Percentiles rank a stretch among this genome's conserved stretches.
These are phyloP conservation scores for Misopates orontium DNA, from an alignment of 257 asterid genomes.

Conservation along the genomic window DNA sequence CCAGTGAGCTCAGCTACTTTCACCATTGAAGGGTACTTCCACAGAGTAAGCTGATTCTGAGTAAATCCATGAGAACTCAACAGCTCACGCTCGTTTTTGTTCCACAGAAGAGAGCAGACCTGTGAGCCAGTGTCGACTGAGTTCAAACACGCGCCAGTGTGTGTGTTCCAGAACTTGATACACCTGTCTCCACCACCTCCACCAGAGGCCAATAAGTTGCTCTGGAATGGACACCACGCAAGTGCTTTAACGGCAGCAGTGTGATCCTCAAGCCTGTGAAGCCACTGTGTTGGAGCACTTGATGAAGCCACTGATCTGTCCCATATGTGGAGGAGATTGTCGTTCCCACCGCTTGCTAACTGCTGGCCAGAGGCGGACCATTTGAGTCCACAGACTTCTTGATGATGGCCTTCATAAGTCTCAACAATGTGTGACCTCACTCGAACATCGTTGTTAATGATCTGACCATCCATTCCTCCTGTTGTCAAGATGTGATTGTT, in stretches of 20 bases:
- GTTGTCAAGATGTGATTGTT: slow-evolving; percentile 82
- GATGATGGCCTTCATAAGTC: slow-evolving; percentile 72
- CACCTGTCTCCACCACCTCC: slow-evolving; percentile 88
- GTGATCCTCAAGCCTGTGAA: slow-evolving; percentile 86
- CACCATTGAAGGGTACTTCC: slow-evolving; percentile 73
- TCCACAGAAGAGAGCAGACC: slow-evolving; percentile 92
- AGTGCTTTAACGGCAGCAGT: slow-evolving; percentile 96
- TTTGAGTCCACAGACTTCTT: slow-evolving; percentile 89
- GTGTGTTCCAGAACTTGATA: slow-evolving; percentile 89
- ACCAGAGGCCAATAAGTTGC: slow-evolving; percentile 79
- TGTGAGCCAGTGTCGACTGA: slow-evolving; percentile 90
- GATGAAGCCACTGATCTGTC: slow-evolving; percentile 72
- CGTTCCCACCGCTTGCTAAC: slow-evolving; percentile 89
- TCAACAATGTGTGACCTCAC: slow-evolving; percentile 65
- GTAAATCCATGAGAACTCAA: slow-evolving; percentile 64
- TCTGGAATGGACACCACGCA: slow-evolving; percentile 96
- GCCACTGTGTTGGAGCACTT: slow-evolving; percentile 61
- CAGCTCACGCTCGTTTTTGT: slow-evolving; percentile 77
- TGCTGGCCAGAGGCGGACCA: slow-evolving; percentile 96
- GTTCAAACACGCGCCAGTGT: slow-evolving; percentile 89
- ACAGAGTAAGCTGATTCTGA: slow-evolving; percentile 58
- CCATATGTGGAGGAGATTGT: slow-evolving; percentile 91
- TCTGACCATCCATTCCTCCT: slow-evolving; percentile 90
- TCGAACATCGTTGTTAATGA: slow-evolving; percentile 78
- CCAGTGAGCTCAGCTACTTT: slow-evolving; percentile 55